Percentiles rank a stretch among this genome's conserved stretches.
Conservation (phyloP, 148 eudicot species). For the Rhododendron griersonianum region DNA sequence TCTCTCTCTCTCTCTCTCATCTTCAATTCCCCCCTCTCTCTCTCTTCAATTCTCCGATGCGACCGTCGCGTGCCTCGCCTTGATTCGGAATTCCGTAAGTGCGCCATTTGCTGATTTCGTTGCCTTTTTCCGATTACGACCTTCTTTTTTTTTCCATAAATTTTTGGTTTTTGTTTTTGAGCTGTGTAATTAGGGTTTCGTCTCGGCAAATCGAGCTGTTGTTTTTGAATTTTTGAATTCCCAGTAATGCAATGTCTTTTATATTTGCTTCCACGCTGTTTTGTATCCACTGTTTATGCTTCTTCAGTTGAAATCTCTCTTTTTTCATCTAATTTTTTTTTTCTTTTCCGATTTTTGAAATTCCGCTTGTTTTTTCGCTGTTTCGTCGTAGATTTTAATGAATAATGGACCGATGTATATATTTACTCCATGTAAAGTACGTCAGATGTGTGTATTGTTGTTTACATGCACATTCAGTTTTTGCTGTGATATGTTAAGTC, state of each 20-base stretch:
- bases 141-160: too few relatives aligned
- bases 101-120: not conserved
- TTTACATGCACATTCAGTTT: not conserved
- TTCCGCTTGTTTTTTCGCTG: not conserved
- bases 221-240: not conserved
- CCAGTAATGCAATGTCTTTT: constrained; percentile 1
- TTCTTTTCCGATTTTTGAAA: not conserved
- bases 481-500: not conserved
- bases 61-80: not conserved
- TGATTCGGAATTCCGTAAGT: constrained; percentile 12
- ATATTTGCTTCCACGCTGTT: not conserved
- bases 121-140: not conserved
- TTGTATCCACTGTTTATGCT: not conserved
- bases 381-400: not conserved
- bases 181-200: constrained; percentile 15
- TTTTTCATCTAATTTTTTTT: not conserved
- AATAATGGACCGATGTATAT: not conserved
- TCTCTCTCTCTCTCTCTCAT: not conserved
- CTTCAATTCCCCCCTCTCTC: not conserved
- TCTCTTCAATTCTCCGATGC: not conserved
- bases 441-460: not conserved
- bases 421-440: not conserved
- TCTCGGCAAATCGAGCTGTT: not conserved
- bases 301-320: constrained; percentile 9
- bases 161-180: not conserved